phyloP scores from a whole-genome alignment of 495 filamentous ascomycete genomes.

The Neurospora sp. region DNA sequence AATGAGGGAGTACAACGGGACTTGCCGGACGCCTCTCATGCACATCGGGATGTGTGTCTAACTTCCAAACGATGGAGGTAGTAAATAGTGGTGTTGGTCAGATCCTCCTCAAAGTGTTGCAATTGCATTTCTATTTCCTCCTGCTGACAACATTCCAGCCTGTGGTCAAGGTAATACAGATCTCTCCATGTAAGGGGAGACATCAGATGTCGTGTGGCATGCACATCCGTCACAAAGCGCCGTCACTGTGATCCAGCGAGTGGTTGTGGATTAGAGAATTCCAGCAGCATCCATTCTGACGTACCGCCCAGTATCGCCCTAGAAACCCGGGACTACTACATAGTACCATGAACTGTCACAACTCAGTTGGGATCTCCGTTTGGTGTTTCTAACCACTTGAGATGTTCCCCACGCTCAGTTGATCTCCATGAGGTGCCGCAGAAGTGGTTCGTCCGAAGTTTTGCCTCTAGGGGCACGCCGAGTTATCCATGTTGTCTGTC shows the following conservation, averaged over 20 bases:
- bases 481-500: background rate
- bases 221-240: background rate
- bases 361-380: background rate
- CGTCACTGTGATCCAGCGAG: background rate
- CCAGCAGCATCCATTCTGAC: background rate
- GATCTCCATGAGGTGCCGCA: background rate
- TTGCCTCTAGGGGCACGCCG: background rate
- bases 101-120: background rate
- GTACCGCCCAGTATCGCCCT: background rate
- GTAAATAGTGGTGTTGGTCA: background rate
- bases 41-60: slow-evolving; percentile 7
- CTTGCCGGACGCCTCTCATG: background rate
- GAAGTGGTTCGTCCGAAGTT: background rate
- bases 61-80: background rate
- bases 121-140: background rate
- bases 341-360: background rate
- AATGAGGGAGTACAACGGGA: background rate
- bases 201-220: background rate
- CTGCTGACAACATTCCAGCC: background rate
- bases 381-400: background rate
- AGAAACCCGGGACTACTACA: background rate
- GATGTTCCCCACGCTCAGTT: background rate
- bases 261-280: background rate
- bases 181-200: background rate
- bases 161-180: background rate